Evolutionary conservation across 1,139 yeast species (phyloP).

Genomic region (Debaryomyces psychrophilus): DNA sequence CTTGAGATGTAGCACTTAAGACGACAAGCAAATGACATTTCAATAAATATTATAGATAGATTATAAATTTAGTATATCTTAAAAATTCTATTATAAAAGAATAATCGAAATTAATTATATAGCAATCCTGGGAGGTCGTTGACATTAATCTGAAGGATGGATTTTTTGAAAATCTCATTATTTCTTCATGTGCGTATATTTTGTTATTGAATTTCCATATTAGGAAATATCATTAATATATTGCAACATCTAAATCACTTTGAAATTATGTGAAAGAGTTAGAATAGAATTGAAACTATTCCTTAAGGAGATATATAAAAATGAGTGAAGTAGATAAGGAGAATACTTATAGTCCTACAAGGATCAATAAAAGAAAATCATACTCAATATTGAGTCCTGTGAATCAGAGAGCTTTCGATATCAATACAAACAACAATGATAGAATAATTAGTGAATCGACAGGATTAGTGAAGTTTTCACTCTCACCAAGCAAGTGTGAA

Average conservation of each 20-base stretch:
- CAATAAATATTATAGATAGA: conserved; percentile 5
- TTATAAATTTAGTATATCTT: background rate
- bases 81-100: background rate
- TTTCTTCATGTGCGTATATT: conserved; percentile 12
- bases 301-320: background rate
- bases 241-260: conserved; percentile 3
- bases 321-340: conserved; percentile 9
- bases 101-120: conserved; percentile 3
- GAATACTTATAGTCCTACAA: conserved; percentile 14
- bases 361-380: conserved; percentile 16
- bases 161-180: conserved; percentile 3
- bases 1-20: conserved; percentile 33
- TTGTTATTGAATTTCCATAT: conserved; percentile 15
- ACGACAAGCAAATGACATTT: conserved; percentile 15
- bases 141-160: conserved; percentile 1
- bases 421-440: conserved; percentile 13
- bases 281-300: background rate
- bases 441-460: conserved; percentile 25
- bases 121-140: conserved; percentile 15
- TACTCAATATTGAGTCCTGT: conserved; percentile 19
- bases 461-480: conserved; percentile 24
- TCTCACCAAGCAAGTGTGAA: conserved; percentile 17
- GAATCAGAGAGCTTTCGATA: conserved; percentile 3
- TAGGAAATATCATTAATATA: conserved; percentile 10
- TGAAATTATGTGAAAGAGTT: background rate